Evolutionary conservation across 2,329 filamentous ascomycete genomes (phyloP).

Genomic region (Exserohilum rostratum): DNA sequence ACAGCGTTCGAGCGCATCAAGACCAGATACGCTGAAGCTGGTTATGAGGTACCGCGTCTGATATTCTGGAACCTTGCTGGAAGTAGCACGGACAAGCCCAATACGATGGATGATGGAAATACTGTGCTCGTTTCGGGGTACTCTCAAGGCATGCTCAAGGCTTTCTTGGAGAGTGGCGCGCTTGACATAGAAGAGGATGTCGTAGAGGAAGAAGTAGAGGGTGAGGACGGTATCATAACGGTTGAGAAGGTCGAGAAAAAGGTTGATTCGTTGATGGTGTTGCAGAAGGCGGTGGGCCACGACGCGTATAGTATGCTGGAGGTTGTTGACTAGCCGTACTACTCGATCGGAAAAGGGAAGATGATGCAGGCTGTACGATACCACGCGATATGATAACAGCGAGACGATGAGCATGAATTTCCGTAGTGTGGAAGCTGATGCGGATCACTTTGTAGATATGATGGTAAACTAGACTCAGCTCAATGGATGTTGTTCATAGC

Average conservation of each 20-base stretch:
- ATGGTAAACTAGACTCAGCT: no score
- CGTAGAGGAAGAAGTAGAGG: constrained; percentile 42
- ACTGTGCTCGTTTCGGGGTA: constrained; percentile 62
- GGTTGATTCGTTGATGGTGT: constrained; percentile 23
- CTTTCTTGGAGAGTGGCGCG: constrained; percentile 59
- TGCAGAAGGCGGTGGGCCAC: constrained; percentile 55
- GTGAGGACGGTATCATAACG: constrained; percentile 45
- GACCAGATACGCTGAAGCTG: constrained; percentile 53
- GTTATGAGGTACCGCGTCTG: constrained; percentile 65
- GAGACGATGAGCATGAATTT: no score
- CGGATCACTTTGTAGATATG: no score
- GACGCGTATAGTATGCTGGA: constrained; percentile 62
- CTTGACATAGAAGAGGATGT: constrained; percentile 54
- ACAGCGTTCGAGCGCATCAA: constrained; percentile 60
- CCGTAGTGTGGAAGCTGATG: no score
- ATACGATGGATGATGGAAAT: constrained; percentile 53
- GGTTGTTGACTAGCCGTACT: constrained; percentile 58
- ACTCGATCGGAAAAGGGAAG: no score
- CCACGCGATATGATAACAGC: no score
- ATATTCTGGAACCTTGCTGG: constrained; percentile 66
- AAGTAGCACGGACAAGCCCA: constrained; percentile 57
- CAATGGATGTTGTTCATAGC: no score
- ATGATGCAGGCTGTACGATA: no score
- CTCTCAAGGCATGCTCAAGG: constrained; percentile 64
- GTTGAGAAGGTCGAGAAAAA: constrained; percentile 41